These are phyloP conservation scores for Acacia melanoxylon DNA, from an alignment of 306 rosid genomes.

Conservation along the genomic window DNA sequence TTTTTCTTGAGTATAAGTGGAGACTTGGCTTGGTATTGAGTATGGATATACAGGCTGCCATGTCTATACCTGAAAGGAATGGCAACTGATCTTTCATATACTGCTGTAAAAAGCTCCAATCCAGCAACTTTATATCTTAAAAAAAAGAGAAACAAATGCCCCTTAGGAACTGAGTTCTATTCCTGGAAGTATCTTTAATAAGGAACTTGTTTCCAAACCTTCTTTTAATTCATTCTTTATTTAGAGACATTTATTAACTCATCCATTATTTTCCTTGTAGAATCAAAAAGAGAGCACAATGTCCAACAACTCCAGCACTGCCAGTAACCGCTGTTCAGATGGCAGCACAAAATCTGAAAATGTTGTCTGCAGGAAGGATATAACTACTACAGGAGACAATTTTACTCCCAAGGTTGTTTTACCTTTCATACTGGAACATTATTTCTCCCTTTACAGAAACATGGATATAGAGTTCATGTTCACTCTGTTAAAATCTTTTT, in stretches of 20 bases:
- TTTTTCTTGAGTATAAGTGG: background rate
- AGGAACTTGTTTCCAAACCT: slow-evolving; percentile 19
- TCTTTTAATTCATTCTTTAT: background rate
- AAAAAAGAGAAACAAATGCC: slow-evolving; percentile 8
- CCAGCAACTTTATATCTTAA: slow-evolving; percentile 25
- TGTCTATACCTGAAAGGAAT: slow-evolving; percentile 22
- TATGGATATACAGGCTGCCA: slow-evolving; percentile 16
- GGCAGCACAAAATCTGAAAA: slow-evolving; percentile 45
- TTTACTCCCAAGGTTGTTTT: slow-evolving; percentile 63
- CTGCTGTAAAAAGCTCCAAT: slow-evolving; percentile 36
- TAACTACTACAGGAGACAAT: slow-evolving; percentile 47
- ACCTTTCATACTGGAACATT: slow-evolving; percentile 14
- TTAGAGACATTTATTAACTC: slow-evolving; percentile 29
- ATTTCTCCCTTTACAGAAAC: background rate
- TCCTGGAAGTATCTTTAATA: slow-evolving; percentile 44
- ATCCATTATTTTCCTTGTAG: slow-evolving; percentile 41
- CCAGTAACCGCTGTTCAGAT: slow-evolving; percentile 29
- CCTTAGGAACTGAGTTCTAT: slow-evolving; percentile 25
- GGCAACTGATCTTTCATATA: slow-evolving; percentile 16
- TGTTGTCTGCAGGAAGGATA: slow-evolving; percentile 35
- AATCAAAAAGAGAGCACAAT: slow-evolving; percentile 48
- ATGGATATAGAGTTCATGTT: background rate
- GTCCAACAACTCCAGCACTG: slow-evolving; percentile 34
- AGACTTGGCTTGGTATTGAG: slow-evolving; percentile 20
- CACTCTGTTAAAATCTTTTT: slow-evolving; percentile 18